Base-by-base conservation (phyloP, 139 green algal species). In the Tetradesmus obliquus region DNA sequence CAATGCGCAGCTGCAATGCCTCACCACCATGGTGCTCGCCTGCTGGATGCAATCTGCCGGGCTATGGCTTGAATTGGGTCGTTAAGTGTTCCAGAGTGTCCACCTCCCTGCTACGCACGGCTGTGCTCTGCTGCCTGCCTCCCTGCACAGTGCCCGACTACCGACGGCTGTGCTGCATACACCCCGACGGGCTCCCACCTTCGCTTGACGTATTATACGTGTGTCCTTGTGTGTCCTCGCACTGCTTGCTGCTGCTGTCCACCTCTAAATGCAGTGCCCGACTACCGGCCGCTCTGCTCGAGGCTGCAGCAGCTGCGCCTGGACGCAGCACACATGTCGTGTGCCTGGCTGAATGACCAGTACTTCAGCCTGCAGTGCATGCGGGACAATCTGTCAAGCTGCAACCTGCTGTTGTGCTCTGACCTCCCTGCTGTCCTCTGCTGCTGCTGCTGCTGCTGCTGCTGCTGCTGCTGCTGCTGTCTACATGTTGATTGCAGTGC, bases 241-340 rank as follows among this genome's bases (percentile, higher is more conserved):
- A 45, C 32, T 45, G 32, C 32, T 45, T 45, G 32, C 32, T 45
- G 32, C 32, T 45, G 32, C 32, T 45, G 32, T 45, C 32, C 32
- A 45, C 32, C 32, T 45, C 32, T 45, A 45, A 45, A 45, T 45
- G 15, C 66, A 76, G 66, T 82, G 76, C n/a, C 76, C 7, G 20
- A 51, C 76, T 55, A 82, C 20, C 62, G 85, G 22, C 58, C 13
- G 20, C 45, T 82, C 19, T 89, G 58, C 76, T 74, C 45, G 2
- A 60, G 82, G 66, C 85, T 89, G 24, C 15, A 66, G 24, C 71
- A 51, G 45, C 66, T 89, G 85, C 85, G 85, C 5, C 51, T 82
- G 12, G 85, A 89, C 51, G 85, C 85, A 51, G 85, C 15, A 5
- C 24, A 53, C 32, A 82, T 89, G 84, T 81, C 13, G 4, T 54